Base-by-base conservation (phyloP, 2,329 filamentous ascomycete species). In the Parastagonospora nodorum region DNA sequence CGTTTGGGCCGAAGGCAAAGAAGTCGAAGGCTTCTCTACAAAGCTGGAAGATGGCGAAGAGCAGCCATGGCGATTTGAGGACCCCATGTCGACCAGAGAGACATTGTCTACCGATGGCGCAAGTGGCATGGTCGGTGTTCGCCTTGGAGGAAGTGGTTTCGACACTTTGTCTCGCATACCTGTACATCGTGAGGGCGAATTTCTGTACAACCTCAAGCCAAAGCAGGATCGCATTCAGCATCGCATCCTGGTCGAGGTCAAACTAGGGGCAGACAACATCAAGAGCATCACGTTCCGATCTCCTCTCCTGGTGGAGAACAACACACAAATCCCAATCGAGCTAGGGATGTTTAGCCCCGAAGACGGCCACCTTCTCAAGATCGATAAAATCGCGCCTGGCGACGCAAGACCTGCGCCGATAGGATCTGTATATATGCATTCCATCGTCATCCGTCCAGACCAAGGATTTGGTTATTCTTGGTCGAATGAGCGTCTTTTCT, bases 261-360 rank as follows among this genome's bases (percentile, higher is more conserved):
- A 85, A 45, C 82, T 99, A 19, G 94, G 92, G n/a, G 78, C 85
- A 0, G 93, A 99, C 77, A 97, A 97, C 66, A 90, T 99, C 76
- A 99, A 99, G 77, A 95, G 96, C 71, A 95, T 99, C 67, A 99
- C 92, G 1, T 87, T 99, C 66, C 85, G 94, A 24, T 97, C 93
- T 14, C 94, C 94, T 1, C 78, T 99, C 1, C 77, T 97, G 0
- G 86, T 99, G 7, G 94, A 99, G 71, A 99, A 99, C 74, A 89
- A 94, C 57, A 99, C 94, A 0, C 91, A 99, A 69, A 96, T 99
- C 37, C 93, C 94, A 0, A 87, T 99, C 11, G 94, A 99, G 73
- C 75, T 99, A 16, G 95, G 94, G 12, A 86, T 99, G 12, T 97
- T 90, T 68, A 94, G 93, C 71, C 86, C 86, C 0, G 85, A 90